Conservation (phyloP, 2,329 filamentous ascomycete species). For the Nakataea oryzae region DNA sequence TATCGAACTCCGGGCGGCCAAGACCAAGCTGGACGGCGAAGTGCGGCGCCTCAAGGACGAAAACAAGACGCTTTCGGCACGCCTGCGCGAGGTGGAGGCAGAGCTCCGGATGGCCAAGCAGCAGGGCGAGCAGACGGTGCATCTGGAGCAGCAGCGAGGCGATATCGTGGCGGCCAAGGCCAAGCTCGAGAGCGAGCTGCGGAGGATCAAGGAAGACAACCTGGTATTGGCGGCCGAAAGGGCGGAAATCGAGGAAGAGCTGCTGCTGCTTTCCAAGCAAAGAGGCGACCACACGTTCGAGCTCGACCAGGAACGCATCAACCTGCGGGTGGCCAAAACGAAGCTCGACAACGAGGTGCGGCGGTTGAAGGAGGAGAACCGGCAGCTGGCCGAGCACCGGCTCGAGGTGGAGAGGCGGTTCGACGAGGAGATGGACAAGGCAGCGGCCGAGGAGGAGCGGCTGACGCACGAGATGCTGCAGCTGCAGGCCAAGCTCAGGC, state of each 20-base stretch:
- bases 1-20: conserved; percentile 57
- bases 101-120: conserved; percentile 46
- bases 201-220: conserved; percentile 55
- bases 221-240: conserved; percentile 47
- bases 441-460: conserved; percentile 54
- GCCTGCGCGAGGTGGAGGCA: conserved; percentile 39
- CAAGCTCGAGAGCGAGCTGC: conserved; percentile 57
- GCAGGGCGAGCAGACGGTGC: conserved; percentile 47
- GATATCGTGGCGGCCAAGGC: conserved; percentile 58
- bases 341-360: conserved; percentile 59
- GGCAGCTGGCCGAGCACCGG: conserved; percentile 42
- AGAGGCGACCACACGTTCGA: conserved; percentile 49
- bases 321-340: conserved; percentile 56
- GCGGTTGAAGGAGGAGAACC: conserved; percentile 54
- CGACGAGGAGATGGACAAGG: conserved; percentile 55
- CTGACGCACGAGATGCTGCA: conserved; percentile 43
- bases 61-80: conserved; percentile 38
- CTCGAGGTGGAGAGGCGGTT: conserved; percentile 51
- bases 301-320: conserved; percentile 58
- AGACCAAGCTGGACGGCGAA: conserved; percentile 57
- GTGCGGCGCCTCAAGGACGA: conserved; percentile 57
- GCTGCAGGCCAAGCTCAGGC: conserved; percentile 34
- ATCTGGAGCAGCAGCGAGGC: conserved; percentile 57
- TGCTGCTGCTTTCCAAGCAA: conserved; percentile 42
- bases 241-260: conserved; percentile 53